phyloP scores from a whole-genome alignment of 345 rosid genomes.

The Diplotaxis tenuifolia region DNA sequence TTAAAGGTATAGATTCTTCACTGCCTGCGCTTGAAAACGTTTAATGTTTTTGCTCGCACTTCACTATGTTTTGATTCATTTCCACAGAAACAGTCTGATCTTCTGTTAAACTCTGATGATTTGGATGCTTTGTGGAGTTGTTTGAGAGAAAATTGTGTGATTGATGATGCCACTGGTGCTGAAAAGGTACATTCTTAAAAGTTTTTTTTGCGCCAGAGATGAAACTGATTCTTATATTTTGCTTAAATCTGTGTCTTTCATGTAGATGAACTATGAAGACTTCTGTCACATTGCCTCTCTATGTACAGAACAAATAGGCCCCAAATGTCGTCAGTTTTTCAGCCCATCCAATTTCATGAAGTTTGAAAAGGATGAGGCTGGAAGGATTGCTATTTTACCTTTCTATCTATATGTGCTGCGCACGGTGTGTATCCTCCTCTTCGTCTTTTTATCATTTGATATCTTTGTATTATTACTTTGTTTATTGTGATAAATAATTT shows the following conservation, averaged over 20 bases:
- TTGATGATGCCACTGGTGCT: conserved; percentile 97
- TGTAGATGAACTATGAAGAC: conserved; percentile 98
- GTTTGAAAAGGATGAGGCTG: conserved; percentile 98
- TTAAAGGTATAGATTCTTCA: conserved; percentile 52
- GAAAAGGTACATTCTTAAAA: conserved; percentile 65
- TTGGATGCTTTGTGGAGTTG: conserved; percentile 99
- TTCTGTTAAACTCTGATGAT: conserved; percentile 91
- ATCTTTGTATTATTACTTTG: neutral
- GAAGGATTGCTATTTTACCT: conserved; percentile 96
- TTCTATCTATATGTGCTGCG: conserved; percentile 99
- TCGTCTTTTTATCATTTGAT: neutral
- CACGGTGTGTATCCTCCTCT: conserved; percentile 55
- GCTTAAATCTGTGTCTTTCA: conserved; percentile 1
- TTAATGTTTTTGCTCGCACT: neutral
- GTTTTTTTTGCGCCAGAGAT: neutral
- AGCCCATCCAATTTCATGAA: conserved; percentile 99
- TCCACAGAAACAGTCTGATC: conserved; percentile 95
- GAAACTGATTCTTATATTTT: no score
- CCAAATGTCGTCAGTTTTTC: conserved; percentile 93
- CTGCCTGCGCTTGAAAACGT: neutral
- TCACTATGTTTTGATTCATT: conserved; percentile 13
- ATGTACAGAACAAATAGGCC: conserved; percentile 96
- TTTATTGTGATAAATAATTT: conserved; percentile 10
- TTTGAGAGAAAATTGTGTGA: conserved; percentile 96
- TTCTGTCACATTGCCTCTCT: conserved; percentile 98